Base-by-base conservation (phyloP, 495 filamentous ascomycete genomes). In the Lineolata rhizophorae region DNA sequence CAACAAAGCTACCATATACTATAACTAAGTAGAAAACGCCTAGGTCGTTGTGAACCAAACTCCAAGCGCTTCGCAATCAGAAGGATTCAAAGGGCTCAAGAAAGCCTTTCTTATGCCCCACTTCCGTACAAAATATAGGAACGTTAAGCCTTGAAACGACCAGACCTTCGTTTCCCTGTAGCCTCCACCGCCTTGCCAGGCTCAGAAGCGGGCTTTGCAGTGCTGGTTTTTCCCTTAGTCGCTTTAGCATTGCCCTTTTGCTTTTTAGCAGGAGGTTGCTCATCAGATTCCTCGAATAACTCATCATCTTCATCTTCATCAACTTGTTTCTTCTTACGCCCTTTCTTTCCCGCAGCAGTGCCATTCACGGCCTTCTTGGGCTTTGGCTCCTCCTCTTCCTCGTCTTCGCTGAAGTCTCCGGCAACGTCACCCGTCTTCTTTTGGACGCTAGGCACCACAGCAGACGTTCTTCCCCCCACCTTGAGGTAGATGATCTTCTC, bases 381-480 rank as follows among this genome's bases (percentile, higher is more conserved):
- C 35, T 6, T 29, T n/a, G n/a, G n/a, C 20, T 25, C 17, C 5
- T 32, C 37, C 8, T 42, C 45, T 10, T 41, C 36, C 3, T 18
- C 32, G 5, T 41, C 38, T 5, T 13, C 19, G 0, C 30, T 19
- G 2, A 53, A 42, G 30, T 56, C 55, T 4, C 40, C 52, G 18
- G 55, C 51, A 15, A 53, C 51, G 17, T 57, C 49, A 11, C 62
- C 66, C 0, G 68, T 72, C 58, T 90, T 91, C 54, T 83, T 87
- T 57, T 95, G 87, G 18, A 83, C 55, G 35, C 62, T 70, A 0
- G 78, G 81, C 4, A 85, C 80, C 20, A 87, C 69, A 17, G 80
- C 85, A 39, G 77, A 90, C 2, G 87, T 93, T 37, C 87, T 61
- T 2, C 81, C 80, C 2, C 84, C 82, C 3, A 94, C 84, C 9